Base-by-base conservation (phyloP, 2,329 filamentous ascomycete genomes). In the Penicillium sumatraense region DNA sequence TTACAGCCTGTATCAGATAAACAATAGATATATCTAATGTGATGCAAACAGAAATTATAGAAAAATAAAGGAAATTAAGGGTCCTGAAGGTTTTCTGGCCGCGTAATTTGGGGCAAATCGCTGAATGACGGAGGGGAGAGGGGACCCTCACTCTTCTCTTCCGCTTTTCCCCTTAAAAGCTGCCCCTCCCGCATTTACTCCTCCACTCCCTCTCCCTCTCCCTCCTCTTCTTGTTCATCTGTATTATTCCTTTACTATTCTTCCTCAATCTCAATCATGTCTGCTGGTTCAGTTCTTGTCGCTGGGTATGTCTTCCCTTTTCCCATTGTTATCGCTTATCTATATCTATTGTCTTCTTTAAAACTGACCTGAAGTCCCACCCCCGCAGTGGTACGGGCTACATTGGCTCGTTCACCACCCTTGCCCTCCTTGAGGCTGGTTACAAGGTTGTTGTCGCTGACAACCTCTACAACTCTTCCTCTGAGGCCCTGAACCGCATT, bases 381-480 rank as follows among this genome's bases (percentile, higher is more conserved):
- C 21, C 66, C 57, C 56, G 50, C 57, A 67, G 95, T 84, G 95
- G 95, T 72, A 96, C 93, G 63, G 95, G 95, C 81, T 99, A 99
- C 83, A 99, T 99, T 78, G 95, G 95, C 75, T 98, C 93, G 48
- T 98, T 98, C 83, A 99, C 95, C 59, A 83, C 90, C 53, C 87
- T 99, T 49, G 89, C 92, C 51, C 90, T 99, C 23, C 90, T 99
- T 65, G 84, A 97, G 73, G 90, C 95, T 71, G 93, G 88, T 75
- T 98, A 98, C 84, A 88, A 98, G 75, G 95, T 99, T 61, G 89
- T 99, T 74, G 91, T 99, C 62, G 88, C 95, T 65, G 95, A 99
- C 81, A 98, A 87, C 78, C 86, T 98, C 64, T 96, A 96, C 88
- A 99, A 99, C 80, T 97, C 95, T 46, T 96, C 90, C 58, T 83